Base-by-base conservation (phyloP, 2,329 filamentous ascomycete species). In the Paecilomyces sp. region DNA sequence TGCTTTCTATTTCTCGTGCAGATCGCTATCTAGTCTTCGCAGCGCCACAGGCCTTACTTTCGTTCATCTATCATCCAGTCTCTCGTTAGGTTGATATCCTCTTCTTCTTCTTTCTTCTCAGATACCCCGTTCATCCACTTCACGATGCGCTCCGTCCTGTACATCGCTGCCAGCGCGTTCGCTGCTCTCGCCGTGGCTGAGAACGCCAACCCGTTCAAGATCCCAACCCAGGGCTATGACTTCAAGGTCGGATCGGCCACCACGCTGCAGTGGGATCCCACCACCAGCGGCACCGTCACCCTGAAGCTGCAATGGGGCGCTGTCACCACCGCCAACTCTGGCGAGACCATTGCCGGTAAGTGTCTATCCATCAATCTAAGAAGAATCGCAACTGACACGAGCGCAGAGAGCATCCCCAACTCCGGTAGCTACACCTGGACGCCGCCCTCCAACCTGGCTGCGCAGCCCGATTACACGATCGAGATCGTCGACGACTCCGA, bases 401-500 rank as follows among this genome's bases (percentile, higher is more conserved):
- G 41, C 13, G 52, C 65, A 84, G 81, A 73, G 55, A 68, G 65
- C 64, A 77, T 84, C 63, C 62, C 69, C 61, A 84, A 84, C 72
- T 72, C 69, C 54, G 81, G 81, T 60, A 75, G 69, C 62, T 83
- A 75, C 73, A 78, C 76, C 59, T 83, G 82, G 76, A 71, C 70
- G 34, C 75, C 80, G 4, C 74, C 78, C 24, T 59, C 68, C 55
- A 65, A 72, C 60, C 70, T 80, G 59, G 72, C 73, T 54, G 72
- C 75, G 57, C 75, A 78, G 64, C 70, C 71, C 47, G 75, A 80
- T 68, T 84, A 83, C 76, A 79, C 80, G 60, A 72, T 85, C 62
- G 74, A 82, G 67, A 85, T 85, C 66, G 71, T 82, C 67, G 72
- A 75, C 64, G 81, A 82, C 64, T 63, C 64, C 6, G 66, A 83